These are phyloP conservation scores for Fusarium euwallaceae DNA, from an alignment of 2,329 filamentous ascomycete genomes.

Conservation along the genomic window DNA sequence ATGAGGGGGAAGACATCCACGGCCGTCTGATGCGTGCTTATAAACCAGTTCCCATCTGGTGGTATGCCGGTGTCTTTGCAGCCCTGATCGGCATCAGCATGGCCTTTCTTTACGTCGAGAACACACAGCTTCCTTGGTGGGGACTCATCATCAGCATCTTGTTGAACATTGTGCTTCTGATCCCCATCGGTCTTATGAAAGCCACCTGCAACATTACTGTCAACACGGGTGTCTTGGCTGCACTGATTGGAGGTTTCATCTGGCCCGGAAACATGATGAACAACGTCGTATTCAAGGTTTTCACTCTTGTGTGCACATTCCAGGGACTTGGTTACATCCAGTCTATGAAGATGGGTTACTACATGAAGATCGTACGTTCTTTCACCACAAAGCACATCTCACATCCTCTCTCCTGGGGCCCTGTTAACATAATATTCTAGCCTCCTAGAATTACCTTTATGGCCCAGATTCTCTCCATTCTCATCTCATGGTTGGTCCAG, in stretches of 20 bases:
- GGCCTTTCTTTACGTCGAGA: neutral
- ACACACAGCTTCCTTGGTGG: neutral
- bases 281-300: constrained; percentile 41
- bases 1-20: neutral
- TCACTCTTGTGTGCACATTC: constrained; percentile 15
- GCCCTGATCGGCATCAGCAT: neutral
- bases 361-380: constrained; percentile 59
- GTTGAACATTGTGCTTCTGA: neutral
- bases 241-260: neutral
- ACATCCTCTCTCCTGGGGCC: neutral
- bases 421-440: neutral
- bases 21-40: neutral
- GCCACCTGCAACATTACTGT: neutral
- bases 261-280: constrained; percentile 33
- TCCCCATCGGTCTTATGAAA: neutral
- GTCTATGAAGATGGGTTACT: constrained; percentile 61
- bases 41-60: neutral
- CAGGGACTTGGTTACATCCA: constrained; percentile 53
- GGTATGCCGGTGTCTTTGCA: neutral
- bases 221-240: neutral
- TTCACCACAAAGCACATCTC: neutral
- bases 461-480: constrained; percentile 59
- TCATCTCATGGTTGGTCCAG: constrained; percentile 46
- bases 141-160: neutral
- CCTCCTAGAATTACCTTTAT: constrained; percentile 60